phyloP scores from a whole-genome alignment of 352 stramenopile species.

The Globisporangium cederbergense region DNA sequence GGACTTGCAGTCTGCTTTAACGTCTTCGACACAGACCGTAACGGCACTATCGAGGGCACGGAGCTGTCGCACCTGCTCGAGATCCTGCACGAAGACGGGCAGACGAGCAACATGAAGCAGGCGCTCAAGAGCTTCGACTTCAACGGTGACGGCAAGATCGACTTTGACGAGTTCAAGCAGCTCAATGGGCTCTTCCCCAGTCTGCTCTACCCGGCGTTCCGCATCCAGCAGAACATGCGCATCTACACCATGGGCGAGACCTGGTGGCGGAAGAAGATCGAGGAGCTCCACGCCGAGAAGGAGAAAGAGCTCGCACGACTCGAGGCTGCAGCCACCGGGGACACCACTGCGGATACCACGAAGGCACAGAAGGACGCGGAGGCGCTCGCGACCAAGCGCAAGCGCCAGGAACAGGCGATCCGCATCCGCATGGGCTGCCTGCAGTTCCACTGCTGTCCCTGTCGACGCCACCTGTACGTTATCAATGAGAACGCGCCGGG shows the following conservation, averaged over 20 bases:
- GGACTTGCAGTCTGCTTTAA: slow-evolving; percentile 62
- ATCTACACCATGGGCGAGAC: slow-evolving; percentile 57
- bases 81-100: slow-evolving; percentile 59
- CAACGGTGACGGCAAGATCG: slow-evolving; percentile 67
- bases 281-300: slow-evolving; percentile 44
- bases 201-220: slow-evolving; percentile 63
- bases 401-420: slow-evolving; percentile 51
- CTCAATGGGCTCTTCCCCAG: slow-evolving; percentile 62
- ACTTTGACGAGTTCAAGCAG: slow-evolving; percentile 67
- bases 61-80: slow-evolving; percentile 64
- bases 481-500: slow-evolving; percentile 38
- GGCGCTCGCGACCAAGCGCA: slow-evolving; percentile 31
- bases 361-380: slow-evolving; percentile 28
- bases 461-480: slow-evolving; percentile 50
- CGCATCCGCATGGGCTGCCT: slow-evolving; percentile 67
- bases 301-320: slow-evolving; percentile 35
- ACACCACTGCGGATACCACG: slow-evolving; percentile 26
- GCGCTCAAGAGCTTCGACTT: slow-evolving; percentile 65
- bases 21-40: slow-evolving; percentile 68
- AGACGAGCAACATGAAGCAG: slow-evolving; percentile 68
- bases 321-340: slow-evolving; percentile 23
- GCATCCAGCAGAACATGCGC: slow-evolving; percentile 75
- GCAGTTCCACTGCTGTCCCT: slow-evolving; percentile 65
- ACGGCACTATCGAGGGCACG: slow-evolving; percentile 66
- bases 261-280: slow-evolving; percentile 65